These are phyloP conservation scores for Malus asiatica DNA, from an alignment of 306 rosid species.

Conservation along the genomic window DNA sequence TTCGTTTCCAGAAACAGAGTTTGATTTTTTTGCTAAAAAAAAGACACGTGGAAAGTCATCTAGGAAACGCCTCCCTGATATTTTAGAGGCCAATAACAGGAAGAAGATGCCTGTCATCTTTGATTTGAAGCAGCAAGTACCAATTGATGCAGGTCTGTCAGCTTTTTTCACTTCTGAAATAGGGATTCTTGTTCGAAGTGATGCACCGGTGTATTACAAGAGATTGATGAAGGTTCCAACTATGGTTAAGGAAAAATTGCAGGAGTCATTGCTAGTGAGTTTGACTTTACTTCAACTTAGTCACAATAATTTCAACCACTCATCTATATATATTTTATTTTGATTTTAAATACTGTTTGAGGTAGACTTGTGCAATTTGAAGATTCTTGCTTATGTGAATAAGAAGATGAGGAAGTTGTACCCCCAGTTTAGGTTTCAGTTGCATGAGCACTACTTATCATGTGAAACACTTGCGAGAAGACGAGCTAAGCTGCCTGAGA, in stretches of 20 bases:
- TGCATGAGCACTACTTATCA: not conserved
- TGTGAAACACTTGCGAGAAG: not conserved
- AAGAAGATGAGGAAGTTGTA: not conserved
- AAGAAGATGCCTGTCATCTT: not conserved
- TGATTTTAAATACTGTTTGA: not conserved
- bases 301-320: no score
- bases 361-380: not conserved
- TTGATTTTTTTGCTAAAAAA: not conserved
- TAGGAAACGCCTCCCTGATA: not conserved
- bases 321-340: not conserved
- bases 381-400: not conserved
- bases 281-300: not conserved
- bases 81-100: not conserved
- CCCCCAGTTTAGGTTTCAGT: not conserved
- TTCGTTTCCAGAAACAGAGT: no score
- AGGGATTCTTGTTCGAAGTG: not conserved
- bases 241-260: not conserved
- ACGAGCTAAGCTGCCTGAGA: not conserved
- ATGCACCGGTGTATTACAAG: not conserved
- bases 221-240: not conserved
- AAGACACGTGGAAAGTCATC: not conserved
- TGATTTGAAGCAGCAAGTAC: not conserved
- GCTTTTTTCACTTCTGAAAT: not conserved
- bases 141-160: not conserved
- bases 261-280: not conserved